phyloP scores from a whole-genome alignment of 2,329 filamentous ascomycete species.

The Dryadomyces quercus-mongolicae region DNA sequence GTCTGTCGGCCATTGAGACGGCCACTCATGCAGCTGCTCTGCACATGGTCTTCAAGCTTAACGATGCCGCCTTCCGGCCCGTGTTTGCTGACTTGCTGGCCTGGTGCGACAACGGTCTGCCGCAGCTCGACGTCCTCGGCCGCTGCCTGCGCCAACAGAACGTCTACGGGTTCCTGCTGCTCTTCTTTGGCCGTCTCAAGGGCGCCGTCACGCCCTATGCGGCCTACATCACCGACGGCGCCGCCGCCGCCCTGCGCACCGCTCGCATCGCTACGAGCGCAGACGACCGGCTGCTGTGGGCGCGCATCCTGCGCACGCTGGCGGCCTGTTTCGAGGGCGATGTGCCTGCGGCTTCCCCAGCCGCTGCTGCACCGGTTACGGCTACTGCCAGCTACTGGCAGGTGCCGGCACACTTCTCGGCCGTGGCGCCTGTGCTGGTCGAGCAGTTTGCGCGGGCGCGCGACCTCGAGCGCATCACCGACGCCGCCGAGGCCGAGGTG shows the following conservation, averaged over 20 bases:
- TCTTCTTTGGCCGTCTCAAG: constrained; percentile 78
- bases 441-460: constrained; percentile 46
- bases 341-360: not conserved
- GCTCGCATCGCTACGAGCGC: constrained; percentile 30
- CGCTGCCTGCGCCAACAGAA: constrained; percentile 55
- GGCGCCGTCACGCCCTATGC: constrained; percentile 91
- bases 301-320: constrained; percentile 58
- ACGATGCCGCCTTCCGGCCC: constrained; percentile 84
- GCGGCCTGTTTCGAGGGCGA: constrained; percentile 55
- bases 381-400: constrained; percentile 66
- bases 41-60: constrained; percentile 92
- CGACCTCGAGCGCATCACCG: constrained; percentile 3
- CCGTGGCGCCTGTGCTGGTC: constrained; percentile 57
- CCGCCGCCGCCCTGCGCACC: constrained; percentile 47
- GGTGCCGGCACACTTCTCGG: constrained; percentile 71
- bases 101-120: constrained; percentile 53
- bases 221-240: constrained; percentile 69
- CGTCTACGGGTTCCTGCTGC: constrained; percentile 67
- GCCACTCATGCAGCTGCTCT: constrained; percentile 59
- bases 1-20: constrained; percentile 49
- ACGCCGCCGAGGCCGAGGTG: constrained; percentile 22
- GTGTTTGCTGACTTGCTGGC: constrained; percentile 80
- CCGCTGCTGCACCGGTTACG: too few relatives aligned
- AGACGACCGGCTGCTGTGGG: constrained; percentile 51
- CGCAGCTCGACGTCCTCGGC: constrained; percentile 49